Evolutionary conservation across 139 green algal species (phyloP), one percentile per base, ranked within the genome.

Genomic region (Chlamydomonas urium): DNA sequence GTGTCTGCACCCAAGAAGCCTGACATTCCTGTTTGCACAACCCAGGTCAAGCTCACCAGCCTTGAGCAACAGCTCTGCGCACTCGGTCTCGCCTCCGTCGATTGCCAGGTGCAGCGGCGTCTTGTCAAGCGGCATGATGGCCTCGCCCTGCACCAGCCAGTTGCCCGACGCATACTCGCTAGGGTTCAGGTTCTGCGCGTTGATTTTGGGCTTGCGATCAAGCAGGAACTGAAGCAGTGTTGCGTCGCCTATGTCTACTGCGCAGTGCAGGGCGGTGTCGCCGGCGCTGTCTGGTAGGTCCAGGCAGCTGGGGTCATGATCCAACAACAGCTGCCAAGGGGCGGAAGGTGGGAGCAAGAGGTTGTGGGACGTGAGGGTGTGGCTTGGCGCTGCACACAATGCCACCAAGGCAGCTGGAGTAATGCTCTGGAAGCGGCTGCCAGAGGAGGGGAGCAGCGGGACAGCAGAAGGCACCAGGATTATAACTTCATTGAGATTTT

Each of bases 261-360:
- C 80, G 24, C 66, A 63, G 69, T 91, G 86, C 60, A 90, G 77
- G 2, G 86, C 77, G 3, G 77, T 81, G 82, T 81, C 78, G 66
- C 79, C 86, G 14, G 28, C 63, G 58, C 71, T 75, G 72, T 85
- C 83, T 14, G 83, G 83, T 67, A 83, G 71, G 59, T 78, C 74
- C 61, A 66, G 35, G 65, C 71, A 81, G 37, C 50, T 71, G 37
- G 74, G 76, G 34, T 84, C 79, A 24, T 77, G 53, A 31, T 71
- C 17, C 59, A 84, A 65, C 36, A 87, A 62, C 36, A 75, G 56
- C 78, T 89, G 77, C 32, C 26, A 34, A n/a, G n/a, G n/a, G n/a
- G n/a, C n/a, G n/a, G n/a, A n/a, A n/a, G n/a, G n/a, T n/a, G n/a
- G n/a, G n/a, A n/a, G n/a, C n/a, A n/a, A n/a, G n/a, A n/a, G n/a